Conservation (phyloP, 305 asterid genomes). For the Solanum hybrid region DNA sequence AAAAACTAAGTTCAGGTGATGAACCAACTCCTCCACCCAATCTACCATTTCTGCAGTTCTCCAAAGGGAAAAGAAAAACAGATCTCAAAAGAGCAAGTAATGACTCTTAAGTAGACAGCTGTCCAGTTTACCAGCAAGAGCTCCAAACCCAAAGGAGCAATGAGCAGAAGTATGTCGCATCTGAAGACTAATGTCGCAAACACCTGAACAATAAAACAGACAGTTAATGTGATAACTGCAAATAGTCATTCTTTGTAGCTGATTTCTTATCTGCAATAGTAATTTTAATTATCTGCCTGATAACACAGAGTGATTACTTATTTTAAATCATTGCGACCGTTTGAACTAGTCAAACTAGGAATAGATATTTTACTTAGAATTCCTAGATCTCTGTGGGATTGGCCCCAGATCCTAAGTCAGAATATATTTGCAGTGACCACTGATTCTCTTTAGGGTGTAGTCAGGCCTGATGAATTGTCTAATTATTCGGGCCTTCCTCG, state of each 20-base stretch:
- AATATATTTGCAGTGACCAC: not conserved
- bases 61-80: not conserved
- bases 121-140: constrained; percentile 64
- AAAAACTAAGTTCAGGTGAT: not conserved
- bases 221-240: constrained; percentile 6
- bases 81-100: not conserved
- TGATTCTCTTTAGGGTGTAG: not conserved
- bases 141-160: constrained; percentile 73
- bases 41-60: not conserved
- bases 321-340: not conserved
- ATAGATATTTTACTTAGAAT: not conserved
- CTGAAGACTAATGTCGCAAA: constrained; percentile 77
- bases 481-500: not conserved
- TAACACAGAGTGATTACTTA: not conserved
- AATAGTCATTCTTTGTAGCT: not conserved
- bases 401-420: not conserved
- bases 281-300: not conserved
- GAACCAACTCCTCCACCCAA: not conserved
- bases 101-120: not conserved
- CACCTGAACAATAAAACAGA: constrained; percentile 46
- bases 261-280: not conserved
- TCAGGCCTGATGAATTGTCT: not conserved
- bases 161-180: constrained; percentile 84
- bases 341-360: not conserved
- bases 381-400: not conserved